These are phyloP conservation scores for Aspergillus tubingensis DNA, from an alignment of 2,329 filamentous ascomycete genomes.

Conservation along the genomic window DNA sequence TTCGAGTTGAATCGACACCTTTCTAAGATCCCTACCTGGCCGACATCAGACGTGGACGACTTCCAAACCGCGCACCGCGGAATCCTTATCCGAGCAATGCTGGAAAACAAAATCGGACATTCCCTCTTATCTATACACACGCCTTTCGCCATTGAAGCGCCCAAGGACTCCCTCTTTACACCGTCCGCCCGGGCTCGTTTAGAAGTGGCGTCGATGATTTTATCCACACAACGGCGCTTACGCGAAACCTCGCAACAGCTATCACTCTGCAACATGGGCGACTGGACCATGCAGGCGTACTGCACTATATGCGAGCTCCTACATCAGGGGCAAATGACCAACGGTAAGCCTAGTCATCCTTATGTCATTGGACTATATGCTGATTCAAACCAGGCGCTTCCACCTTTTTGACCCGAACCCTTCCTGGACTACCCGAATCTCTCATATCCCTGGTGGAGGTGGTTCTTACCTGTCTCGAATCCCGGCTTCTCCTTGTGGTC, in stretches of 20 bases:
- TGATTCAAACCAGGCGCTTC: conserved; percentile 11
- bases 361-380: background rate
- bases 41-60: conserved; percentile 20
- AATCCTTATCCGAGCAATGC: conserved; percentile 34
- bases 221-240: conserved; percentile 39
- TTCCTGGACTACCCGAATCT: conserved; percentile 36
- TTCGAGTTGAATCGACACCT: conserved; percentile 40
- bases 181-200: conserved; percentile 39
- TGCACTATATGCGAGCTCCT: conserved; percentile 42
- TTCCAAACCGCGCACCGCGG: conserved; percentile 29
- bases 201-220: conserved; percentile 40
- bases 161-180: conserved; percentile 34
- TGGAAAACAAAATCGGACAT: conserved; percentile 40
- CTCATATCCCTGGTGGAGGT: conserved; percentile 37
- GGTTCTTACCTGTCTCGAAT: conserved; percentile 33
- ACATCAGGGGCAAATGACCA: conserved; percentile 26
- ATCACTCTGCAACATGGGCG: conserved; percentile 38
- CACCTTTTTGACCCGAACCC: conserved; percentile 25
- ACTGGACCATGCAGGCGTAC: conserved; percentile 41
- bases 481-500: conserved; percentile 33
- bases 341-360: conserved; percentile 21
- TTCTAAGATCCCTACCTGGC: conserved; percentile 38
- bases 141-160: conserved; percentile 40
- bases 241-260: conserved; percentile 35
- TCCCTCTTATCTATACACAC: conserved; percentile 43